These are phyloP conservation scores for Colletotrichum sp. DNA, from an alignment of 2,329 filamentous ascomycete species.

Conservation along the genomic window DNA sequence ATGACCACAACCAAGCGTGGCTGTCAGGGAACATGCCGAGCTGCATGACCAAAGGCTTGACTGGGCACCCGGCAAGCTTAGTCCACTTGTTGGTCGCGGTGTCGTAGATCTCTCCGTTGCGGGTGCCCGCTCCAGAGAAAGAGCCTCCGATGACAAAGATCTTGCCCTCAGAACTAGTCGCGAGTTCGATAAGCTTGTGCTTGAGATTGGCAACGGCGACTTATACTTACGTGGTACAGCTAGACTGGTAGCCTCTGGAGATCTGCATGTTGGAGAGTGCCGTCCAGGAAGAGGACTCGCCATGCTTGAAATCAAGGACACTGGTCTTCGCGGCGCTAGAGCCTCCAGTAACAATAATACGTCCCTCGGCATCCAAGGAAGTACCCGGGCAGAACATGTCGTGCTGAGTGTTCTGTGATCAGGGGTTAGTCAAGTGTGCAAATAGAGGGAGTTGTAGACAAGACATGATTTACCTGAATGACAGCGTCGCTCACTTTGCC, in stretches of 20 bases:
- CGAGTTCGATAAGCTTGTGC: not conserved
- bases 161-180: slow-evolving; percentile 49
- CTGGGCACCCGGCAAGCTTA: slow-evolving; percentile 42
- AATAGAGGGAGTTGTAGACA: not conserved
- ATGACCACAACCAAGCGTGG: slow-evolving; percentile 33
- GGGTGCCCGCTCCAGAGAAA: slow-evolving; percentile 48
- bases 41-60: slow-evolving; percentile 56
- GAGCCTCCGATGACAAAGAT: slow-evolving; percentile 65
- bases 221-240: slow-evolving; percentile 36
- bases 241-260: slow-evolving; percentile 57
- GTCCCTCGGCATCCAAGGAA: slow-evolving; percentile 49
- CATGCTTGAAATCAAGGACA: slow-evolving; percentile 41
- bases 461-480: slow-evolving; percentile 25
- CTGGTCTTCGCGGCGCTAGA: slow-evolving; percentile 51
- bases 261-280: slow-evolving; percentile 47
- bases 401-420: slow-evolving; percentile 42
- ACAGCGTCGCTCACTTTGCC: slow-evolving; percentile 30
- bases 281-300: slow-evolving; percentile 39
- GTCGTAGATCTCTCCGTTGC: slow-evolving; percentile 61
- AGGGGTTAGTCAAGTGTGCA: not conserved
- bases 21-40: slow-evolving; percentile 50
- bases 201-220: accelerated
- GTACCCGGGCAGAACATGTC: slow-evolving; percentile 65
- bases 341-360: slow-evolving; percentile 59
- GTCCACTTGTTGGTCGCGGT: slow-evolving; percentile 51